A percentile compares a stretch with the other conserved stretches of the same genome.
Conservation (phyloP, 768 basidiomycete genomes). For the Mycena kentingensis region DNA sequence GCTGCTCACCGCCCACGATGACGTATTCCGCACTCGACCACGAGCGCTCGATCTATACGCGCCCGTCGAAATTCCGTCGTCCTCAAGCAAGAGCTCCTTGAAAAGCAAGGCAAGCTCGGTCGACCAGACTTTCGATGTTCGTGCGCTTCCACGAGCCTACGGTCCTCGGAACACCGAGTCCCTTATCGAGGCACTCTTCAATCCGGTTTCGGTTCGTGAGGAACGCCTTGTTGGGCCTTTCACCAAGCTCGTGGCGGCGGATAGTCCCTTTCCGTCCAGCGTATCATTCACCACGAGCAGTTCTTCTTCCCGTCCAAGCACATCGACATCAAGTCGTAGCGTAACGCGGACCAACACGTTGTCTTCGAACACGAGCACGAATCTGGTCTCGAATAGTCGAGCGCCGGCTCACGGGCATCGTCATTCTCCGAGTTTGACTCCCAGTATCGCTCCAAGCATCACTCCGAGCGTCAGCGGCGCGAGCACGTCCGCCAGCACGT, state of each 20-base stretch:
- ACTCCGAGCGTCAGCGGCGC: neutral
- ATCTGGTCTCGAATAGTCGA: conserved; percentile 7
- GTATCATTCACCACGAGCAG: neutral
- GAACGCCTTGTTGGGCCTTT: conserved; percentile 43
- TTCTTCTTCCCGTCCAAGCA: conserved; percentile 10
- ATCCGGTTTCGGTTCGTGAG: conserved; percentile 58
- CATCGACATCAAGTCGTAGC: conserved; percentile 7
- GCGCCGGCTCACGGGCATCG: neutral
- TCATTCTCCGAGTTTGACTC: conserved; percentile 2
- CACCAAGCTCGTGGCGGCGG: conserved; percentile 27
- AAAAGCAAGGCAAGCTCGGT: neutral
- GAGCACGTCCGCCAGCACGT: neutral
- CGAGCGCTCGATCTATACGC: conserved; percentile 49
- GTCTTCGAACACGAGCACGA: conserved; percentile 3
- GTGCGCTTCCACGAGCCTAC: conserved; percentile 46
- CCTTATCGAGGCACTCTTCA: conserved; percentile 80
- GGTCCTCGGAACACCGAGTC: conserved; percentile 69
- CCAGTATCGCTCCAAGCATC: conserved; percentile 7
- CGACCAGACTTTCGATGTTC: neutral
- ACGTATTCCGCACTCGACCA: conserved; percentile 54
- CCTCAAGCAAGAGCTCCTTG: neutral
- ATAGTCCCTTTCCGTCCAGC: conserved; percentile 1
- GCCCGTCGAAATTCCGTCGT: neutral
- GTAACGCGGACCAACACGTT: neutral
- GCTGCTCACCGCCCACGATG: conserved; percentile 45